Conservation (phyloP, 1,284 basidiomycete genomes). For the Rhodotorula sp. region DNA sequence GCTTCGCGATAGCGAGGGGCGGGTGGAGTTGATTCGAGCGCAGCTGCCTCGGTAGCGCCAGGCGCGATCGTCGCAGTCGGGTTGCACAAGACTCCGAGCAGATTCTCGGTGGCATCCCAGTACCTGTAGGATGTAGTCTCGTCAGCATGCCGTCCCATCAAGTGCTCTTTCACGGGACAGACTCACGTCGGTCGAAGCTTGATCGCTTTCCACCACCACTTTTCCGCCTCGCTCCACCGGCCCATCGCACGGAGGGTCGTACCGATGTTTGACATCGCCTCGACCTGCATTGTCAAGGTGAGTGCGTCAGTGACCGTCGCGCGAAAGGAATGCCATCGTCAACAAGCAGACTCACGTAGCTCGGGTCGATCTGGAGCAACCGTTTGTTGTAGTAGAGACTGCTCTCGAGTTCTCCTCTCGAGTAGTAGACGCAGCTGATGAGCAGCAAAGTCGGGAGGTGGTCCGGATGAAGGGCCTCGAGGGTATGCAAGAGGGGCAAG, state of each 20-base stretch:
- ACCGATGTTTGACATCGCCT: constrained; percentile 59
- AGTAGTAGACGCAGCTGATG: constrained; percentile 50
- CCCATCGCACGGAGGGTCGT: constrained; percentile 54
- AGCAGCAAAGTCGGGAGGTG: constrained; percentile 50
- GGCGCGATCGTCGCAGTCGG: constrained; percentile 27
- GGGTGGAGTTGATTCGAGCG: constrained; percentile 3
- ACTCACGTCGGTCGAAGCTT: constrained; percentile 51
- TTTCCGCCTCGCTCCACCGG: constrained; percentile 51
- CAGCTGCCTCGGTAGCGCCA: not conserved
- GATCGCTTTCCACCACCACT: constrained; percentile 56
- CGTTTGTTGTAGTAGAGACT: constrained; percentile 49
- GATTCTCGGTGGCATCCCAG: constrained; percentile 52
- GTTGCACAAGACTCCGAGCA: constrained; percentile 53
- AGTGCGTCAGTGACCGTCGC: not conserved
- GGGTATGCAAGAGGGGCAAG: constrained; percentile 46
- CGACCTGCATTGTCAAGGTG: constrained; percentile 45
- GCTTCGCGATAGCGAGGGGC: constrained; percentile 48
- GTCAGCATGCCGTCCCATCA: not conserved
- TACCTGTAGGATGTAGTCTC: constrained; percentile 12
- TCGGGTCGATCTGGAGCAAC: constrained; percentile 49
- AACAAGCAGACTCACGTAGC: constrained; percentile 48
- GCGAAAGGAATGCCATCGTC: not conserved
- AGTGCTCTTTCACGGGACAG: constrained; percentile 24
- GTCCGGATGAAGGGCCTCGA: constrained; percentile 47
- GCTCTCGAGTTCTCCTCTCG: constrained; percentile 45